A percentile compares a stretch with the other conserved stretches of the same genome.
These are phyloP conservation scores for Botrytis cinerea DNA, from an alignment of 2,329 filamentous ascomycete species.

Conservation along the genomic window DNA sequence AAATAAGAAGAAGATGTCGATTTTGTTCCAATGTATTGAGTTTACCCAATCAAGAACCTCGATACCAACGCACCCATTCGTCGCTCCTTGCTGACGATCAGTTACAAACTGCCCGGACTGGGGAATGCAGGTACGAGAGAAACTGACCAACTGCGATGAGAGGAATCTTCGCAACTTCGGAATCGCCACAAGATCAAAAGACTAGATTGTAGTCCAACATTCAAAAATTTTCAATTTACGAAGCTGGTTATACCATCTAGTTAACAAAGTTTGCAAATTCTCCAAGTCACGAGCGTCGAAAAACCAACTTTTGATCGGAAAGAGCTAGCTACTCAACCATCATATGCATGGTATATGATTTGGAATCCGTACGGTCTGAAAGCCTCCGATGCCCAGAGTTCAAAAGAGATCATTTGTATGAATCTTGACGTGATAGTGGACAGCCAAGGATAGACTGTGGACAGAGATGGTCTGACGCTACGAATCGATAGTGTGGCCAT, in stretches of 20 bases:
- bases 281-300: neutral
- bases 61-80: neutral
- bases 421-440: neutral
- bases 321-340: neutral
- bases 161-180: neutral
- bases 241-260: neutral
- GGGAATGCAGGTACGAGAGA: neutral
- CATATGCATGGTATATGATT: neutral
- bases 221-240: neutral
- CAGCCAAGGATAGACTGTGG: too few species aligned
- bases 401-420: neutral
- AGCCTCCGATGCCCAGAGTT: neutral
- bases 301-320: neutral
- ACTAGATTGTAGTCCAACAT: neutral
- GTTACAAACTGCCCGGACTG: neutral
- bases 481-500: neutral
- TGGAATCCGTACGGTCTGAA: neutral
- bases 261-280: neutral
- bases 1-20: neutral
- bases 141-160: neutral
- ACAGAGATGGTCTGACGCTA: neutral
- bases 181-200: neutral
- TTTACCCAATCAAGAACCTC: neutral
- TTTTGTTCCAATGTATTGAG: neutral
- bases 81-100: neutral